Percentiles rank a stretch among this genome's conserved stretches.
Evolutionary conservation across 2,329 filamentous ascomycete species (phyloP).

Genomic region (Colletotrichum sp.): DNA sequence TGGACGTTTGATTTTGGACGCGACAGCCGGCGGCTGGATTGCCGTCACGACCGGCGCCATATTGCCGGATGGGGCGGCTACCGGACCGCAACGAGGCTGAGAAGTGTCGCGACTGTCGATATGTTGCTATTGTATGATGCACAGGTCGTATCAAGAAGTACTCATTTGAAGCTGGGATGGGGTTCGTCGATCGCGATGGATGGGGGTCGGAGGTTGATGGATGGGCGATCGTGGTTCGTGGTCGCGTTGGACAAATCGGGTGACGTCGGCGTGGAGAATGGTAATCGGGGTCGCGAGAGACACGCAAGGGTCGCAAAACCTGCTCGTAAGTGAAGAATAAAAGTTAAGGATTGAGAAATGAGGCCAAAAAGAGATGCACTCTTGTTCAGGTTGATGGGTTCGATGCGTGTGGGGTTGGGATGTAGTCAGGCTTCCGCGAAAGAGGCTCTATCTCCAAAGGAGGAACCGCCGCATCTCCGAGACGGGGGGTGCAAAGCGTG

Average conservation of each 20-base stretch:
- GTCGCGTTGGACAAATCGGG: constrained; percentile 12
- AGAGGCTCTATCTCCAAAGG: constrained; percentile 6
- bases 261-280: constrained; percentile 19
- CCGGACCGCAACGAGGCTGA: background rate
- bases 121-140: background rate
- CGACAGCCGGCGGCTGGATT: constrained; percentile 44
- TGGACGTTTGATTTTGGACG: constrained; percentile 71
- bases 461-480: constrained; percentile 20
- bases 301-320: background rate
- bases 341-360: background rate
- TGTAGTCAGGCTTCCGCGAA: constrained; percentile 20
- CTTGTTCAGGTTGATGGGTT: constrained; percentile 8
- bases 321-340: background rate
- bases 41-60: constrained; percentile 64
- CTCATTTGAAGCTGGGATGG: constrained; percentile 1
- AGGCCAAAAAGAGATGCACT: constrained; percentile 2
- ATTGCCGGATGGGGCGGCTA: constrained; percentile 18
- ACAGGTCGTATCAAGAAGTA: background rate
- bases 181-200: constrained; percentile 9
- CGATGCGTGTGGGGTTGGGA: constrained; percentile 18
- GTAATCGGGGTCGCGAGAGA: background rate
- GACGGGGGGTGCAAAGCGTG: constrained; percentile 9
- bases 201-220: background rate
- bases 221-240: background rate
- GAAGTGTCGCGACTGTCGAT: background rate